Percentiles rank a stretch among this genome's conserved stretches.
These are phyloP conservation scores for Aspergillus fischeri DNA, from an alignment of 2,329 filamentous ascomycete species.

Conservation along the genomic window DNA sequence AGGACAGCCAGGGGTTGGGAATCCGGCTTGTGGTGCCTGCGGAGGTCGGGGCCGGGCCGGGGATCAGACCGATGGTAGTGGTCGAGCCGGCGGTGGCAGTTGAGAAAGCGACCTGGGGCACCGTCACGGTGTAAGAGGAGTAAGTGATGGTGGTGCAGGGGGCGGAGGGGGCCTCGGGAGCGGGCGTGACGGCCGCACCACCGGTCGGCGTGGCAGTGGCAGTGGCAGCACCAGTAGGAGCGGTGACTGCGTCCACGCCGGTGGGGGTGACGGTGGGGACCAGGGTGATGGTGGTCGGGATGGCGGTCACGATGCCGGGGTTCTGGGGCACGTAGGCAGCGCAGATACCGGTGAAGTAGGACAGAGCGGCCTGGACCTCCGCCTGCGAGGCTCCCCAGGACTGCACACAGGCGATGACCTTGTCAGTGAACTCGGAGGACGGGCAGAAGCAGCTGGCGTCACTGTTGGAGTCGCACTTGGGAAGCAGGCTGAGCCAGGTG, in stretches of 20 bases:
- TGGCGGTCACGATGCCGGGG: conserved; percentile 77
- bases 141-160: conserved; percentile 41
- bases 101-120: conserved; percentile 43
- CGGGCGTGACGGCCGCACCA: not conserved
- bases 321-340: conserved; percentile 69
- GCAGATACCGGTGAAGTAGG: conserved; percentile 90
- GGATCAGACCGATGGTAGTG: conserved; percentile 31
- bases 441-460: conserved; percentile 86
- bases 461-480: conserved; percentile 77
- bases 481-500: conserved; percentile 70
- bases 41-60: conserved; percentile 14
- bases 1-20: conserved; percentile 17
- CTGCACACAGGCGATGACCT: conserved; percentile 76
- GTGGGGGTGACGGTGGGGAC: conserved; percentile 45
- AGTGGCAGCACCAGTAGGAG: conserved; percentile 13
- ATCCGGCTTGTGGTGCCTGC: conserved; percentile 16
- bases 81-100: conserved; percentile 27
- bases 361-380: conserved; percentile 66
- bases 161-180: conserved; percentile 3
- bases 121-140: conserved; percentile 40
- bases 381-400: conserved; percentile 66
- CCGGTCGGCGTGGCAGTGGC: conserved; percentile 19
- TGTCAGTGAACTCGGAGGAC: conserved; percentile 67
- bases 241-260: conserved; percentile 36
- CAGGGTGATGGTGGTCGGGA: conserved; percentile 59